Evolutionary conservation across 2,329 filamentous ascomycete genomes (phyloP), one percentile per base, ranked within the genome.

Genomic region (Cercospora citrullina): DNA sequence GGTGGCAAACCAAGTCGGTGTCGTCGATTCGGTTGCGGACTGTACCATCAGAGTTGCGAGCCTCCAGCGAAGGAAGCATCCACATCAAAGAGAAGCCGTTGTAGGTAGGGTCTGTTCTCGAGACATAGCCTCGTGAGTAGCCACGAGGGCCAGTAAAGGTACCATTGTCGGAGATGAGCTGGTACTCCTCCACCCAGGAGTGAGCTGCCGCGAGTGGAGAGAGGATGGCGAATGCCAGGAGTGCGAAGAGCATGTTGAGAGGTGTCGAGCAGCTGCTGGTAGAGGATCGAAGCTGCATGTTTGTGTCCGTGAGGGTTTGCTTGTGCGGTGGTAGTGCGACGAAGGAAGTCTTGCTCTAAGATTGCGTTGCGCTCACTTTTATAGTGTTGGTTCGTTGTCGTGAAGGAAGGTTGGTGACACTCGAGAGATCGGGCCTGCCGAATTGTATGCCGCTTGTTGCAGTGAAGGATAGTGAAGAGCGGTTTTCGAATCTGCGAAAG

Each of bases 141-240:
- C 94, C 94, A 26, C 87, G 82, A 7, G 85, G 78, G 30, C 91
- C 91, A 21, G 89, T 82, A 77, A 93, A 92, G 36, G 87, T 87
- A 64, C 93, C 94, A 74, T 93, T 91, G 30, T 87, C 78, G 63
- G 88, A 87, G 77, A 97, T 89, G 66, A 88, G 87, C 69, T 84
- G 87, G 60, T 94, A 83, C 74, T 90, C 84, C 80, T 97, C 93
- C 59, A 94, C 86, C 94, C 94, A 97, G 18, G 89, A 90, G 80
- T 97, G 94, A 39, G 87, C 89, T 30, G 70, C 67, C 23, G 75
- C 67, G 48, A 70, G 33, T 9, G 68, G 68, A 16, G 69, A 72
- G 30, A 76, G 70, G 23, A 74, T 69, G 48, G 81, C 64, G 33
- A 74, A 64, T 28, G 70, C 67, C 28, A 68, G 16, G 33, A 73